Evolutionary conservation across 176 grass and related monocot species (phyloP).

Genomic region (Guadua angustifolia): DNA sequence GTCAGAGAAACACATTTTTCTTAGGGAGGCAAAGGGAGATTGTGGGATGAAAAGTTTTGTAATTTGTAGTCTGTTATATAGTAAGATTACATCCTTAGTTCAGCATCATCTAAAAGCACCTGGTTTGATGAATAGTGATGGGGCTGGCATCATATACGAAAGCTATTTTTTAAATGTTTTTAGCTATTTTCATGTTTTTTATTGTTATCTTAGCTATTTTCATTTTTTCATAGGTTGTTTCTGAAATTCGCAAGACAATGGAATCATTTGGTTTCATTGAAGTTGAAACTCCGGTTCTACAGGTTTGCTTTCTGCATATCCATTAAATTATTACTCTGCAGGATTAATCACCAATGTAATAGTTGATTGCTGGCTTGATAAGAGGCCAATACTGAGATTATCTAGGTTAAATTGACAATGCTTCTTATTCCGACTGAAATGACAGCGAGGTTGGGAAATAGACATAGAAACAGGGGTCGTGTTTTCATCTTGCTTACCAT

Average conservation of each 20-base stretch:
- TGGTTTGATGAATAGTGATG: conserved; percentile 29
- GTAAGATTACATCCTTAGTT: conserved; percentile 13
- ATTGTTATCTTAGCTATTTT: conserved; percentile 29
- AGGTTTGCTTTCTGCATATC: conserved; percentile 60
- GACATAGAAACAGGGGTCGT: background rate
- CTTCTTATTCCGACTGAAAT: conserved; percentile 27
- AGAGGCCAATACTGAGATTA: background rate
- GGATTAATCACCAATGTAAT: conserved; percentile 20
- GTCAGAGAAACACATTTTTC: conserved; percentile 22
- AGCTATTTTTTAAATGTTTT: conserved; percentile 19
- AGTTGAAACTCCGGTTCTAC: conserved; percentile 98
- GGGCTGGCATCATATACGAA: background rate
- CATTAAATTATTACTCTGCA: conserved; percentile 13
- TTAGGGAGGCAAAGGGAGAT: background rate
- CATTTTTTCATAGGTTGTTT: conserved; percentile 68
- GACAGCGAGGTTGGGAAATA: background rate
- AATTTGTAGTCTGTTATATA: conserved; percentile 11
- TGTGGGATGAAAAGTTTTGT: background rate
- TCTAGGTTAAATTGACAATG: conserved; percentile 5
- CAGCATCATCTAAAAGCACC: background rate
- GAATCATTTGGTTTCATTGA: conserved; percentile 98
- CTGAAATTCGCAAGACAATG: conserved; percentile 94
- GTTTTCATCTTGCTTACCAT: background rate
- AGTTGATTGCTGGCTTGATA: background rate
- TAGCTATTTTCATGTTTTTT: conserved; percentile 30